phyloP scores from a whole-genome alignment of 306 rosid species.

The Hylodesmum podocarpum region DNA sequence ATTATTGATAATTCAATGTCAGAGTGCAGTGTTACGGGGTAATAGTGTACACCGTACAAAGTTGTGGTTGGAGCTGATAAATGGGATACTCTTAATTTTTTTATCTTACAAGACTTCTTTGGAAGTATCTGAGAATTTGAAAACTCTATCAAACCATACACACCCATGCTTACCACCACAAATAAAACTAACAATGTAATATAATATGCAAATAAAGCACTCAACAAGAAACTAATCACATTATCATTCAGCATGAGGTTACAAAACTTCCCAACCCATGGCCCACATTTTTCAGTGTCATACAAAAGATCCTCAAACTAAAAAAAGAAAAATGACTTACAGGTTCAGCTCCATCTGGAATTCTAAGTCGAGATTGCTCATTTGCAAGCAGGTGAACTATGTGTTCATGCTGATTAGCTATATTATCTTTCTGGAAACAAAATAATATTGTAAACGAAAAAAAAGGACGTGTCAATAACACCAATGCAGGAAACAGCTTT shows the following conservation, averaged over 20 bases:
- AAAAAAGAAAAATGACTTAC: conserved; percentile 47
- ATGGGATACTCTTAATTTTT: not conserved
- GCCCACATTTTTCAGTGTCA: not conserved
- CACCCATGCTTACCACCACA: not conserved
- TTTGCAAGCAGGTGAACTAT: conserved; percentile 87
- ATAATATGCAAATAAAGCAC: not conserved
- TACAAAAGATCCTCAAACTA: not conserved
- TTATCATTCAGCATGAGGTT: not conserved
- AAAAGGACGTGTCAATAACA: not conserved
- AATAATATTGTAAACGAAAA: conserved; percentile 19
- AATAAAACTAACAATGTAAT: not conserved
- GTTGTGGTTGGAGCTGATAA: not conserved
- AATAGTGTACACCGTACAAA: not conserved
- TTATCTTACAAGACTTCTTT: not conserved
- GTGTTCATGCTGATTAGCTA: conserved; percentile 89
- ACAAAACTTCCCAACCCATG: not conserved
- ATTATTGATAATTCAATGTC: not conserved
- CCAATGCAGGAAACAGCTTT: not conserved
- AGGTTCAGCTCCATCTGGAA: conserved; percentile 70
- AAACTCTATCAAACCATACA: not conserved
- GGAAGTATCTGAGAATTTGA: not conserved
- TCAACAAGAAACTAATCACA: not conserved
- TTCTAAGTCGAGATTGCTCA: conserved; percentile 80
- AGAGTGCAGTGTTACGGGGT: not conserved
- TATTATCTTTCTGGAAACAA: conserved; percentile 80